Evolutionary conservation across 2,329 filamentous ascomycete genomes (phyloP).

Genomic region (Verticillium klebahnii): DNA sequence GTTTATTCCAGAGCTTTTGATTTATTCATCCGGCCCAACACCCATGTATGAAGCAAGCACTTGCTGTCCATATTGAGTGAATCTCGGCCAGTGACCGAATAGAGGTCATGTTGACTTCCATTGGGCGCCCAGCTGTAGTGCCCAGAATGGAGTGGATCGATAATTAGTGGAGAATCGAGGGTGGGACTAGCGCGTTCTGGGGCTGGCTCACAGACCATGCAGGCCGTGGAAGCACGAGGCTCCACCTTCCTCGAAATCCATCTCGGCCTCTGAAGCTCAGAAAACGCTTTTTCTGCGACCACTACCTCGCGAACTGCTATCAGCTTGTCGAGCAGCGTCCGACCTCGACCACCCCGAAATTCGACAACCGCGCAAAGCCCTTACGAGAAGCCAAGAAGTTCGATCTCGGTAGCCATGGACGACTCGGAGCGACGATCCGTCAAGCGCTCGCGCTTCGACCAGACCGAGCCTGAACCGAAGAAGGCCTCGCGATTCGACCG

Average conservation of each 20-base stretch:
- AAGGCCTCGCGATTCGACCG: slow-evolving; percentile 81
- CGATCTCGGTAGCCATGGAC: slow-evolving; percentile 48
- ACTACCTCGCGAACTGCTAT: not conserved
- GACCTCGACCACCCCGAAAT: not conserved
- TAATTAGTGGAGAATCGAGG: not conserved
- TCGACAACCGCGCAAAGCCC: not conserved
- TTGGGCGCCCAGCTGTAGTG: not conserved
- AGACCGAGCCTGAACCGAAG: slow-evolving; percentile 77
- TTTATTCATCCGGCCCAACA: too few species aligned
- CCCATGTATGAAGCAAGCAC: too few species aligned
- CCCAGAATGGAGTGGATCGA: not conserved
- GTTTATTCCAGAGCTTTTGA: too few species aligned
- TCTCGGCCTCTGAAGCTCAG: not conserved
- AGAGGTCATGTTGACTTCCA: not conserved
- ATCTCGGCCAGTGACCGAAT: not conserved
- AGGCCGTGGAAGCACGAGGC: not conserved
- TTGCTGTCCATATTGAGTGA: too few species aligned
- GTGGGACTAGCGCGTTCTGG: not conserved
- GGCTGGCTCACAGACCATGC: not conserved
- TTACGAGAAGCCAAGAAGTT: not conserved
- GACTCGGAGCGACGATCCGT: slow-evolving; percentile 67
- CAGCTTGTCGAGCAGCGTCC: not conserved
- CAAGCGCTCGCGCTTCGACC: slow-evolving; percentile 92
- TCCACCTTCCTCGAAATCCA: not conserved
- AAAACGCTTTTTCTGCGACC: not conserved